A percentile compares a stretch with the other conserved stretches of the same genome.
Conservation (phyloP, 2,329 filamentous ascomycete species). For the Bipolaris victoriae region DNA sequence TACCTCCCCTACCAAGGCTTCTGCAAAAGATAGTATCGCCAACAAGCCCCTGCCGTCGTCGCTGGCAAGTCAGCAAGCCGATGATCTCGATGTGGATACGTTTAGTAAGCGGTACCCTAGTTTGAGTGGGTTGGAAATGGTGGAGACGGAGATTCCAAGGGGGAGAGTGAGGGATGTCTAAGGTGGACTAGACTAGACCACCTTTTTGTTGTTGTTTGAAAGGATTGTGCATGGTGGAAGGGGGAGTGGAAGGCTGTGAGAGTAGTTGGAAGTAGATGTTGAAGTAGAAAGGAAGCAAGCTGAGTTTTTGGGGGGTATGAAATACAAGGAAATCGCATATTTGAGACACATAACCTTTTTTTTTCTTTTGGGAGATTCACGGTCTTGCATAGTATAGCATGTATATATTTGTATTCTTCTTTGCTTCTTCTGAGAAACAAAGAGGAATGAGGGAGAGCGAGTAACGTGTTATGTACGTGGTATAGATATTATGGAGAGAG, state of each 20-base stretch:
- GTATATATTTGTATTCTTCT: not conserved
- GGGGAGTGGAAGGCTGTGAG: not conserved
- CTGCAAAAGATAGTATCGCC: not conserved
- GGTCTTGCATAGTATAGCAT: constrained; percentile 12
- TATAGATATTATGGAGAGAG: not conserved
- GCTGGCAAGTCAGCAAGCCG: constrained; percentile 39
- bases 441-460: not conserved
- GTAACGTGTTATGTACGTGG: not conserved
- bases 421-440: not conserved
- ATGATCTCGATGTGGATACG: constrained; percentile 67
- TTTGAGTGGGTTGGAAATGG: constrained; percentile 83
- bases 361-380: not conserved
- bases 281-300: not conserved
- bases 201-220: not conserved
- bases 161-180: constrained; percentile 32
- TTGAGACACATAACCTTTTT: not conserved
- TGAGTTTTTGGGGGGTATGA: not conserved
- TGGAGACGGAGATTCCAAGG: constrained; percentile 67
- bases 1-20: constrained; percentile 13
- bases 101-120: constrained; percentile 90
- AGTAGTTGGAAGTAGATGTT: not conserved
- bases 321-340: not conserved
- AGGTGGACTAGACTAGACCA: not conserved
- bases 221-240: not conserved
- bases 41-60: constrained; percentile 27